These are phyloP conservation scores for Botrytis fabae DNA, from an alignment of 2,329 filamentous ascomycete genomes.

Conservation along the genomic window DNA sequence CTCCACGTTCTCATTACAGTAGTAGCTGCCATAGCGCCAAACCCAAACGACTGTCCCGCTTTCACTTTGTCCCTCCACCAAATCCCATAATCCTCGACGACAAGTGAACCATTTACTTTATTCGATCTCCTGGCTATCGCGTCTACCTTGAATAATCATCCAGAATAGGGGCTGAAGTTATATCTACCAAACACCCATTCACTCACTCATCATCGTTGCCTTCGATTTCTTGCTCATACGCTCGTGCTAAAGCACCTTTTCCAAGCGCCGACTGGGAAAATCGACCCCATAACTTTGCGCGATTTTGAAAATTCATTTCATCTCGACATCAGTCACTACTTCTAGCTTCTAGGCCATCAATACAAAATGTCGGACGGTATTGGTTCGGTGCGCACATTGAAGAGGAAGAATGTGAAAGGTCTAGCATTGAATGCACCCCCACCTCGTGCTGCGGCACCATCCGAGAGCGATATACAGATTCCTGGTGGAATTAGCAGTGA, in stretches of 20 bases:
- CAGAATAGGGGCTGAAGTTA: background rate
- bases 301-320: conserved; percentile 11
- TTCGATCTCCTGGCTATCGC: conserved; percentile 11
- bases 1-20: conserved; percentile 11
- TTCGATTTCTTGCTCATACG: conserved; percentile 2
- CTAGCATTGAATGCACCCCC: conserved; percentile 80
- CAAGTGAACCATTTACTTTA: conserved; percentile 12
- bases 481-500: conserved; percentile 61
- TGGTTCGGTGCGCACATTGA: conserved; percentile 78
- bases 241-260: conserved; percentile 14
- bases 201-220: conserved; percentile 2
- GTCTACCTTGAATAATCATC: background rate
- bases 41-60: conserved; percentile 24
- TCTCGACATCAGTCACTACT: background rate
- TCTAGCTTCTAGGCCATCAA: conserved; percentile 6
- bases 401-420: conserved; percentile 98
- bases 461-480: conserved; percentile 67
- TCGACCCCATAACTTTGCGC: conserved; percentile 20
- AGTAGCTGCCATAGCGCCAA: conserved; percentile 20
- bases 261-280: conserved; percentile 18
- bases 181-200: background rate
- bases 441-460: conserved; percentile 69
- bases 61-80: conserved; percentile 24
- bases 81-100: conserved; percentile 21
- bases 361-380: conserved; percentile 55